phyloP scores from a whole-genome alignment of 2,329 filamentous ascomycete species.

The Fusarium zealandicum region DNA sequence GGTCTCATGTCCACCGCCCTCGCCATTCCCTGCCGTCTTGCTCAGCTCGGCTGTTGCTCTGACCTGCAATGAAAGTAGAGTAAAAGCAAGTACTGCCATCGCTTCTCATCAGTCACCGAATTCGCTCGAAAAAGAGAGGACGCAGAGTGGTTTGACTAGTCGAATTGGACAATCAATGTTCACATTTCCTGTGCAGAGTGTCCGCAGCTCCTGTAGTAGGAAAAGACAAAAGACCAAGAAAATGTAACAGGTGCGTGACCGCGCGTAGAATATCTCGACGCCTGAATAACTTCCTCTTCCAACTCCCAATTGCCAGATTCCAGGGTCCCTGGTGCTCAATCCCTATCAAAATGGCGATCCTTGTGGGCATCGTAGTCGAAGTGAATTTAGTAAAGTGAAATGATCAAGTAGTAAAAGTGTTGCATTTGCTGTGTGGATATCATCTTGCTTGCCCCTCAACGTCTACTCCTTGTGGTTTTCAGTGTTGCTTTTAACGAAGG shows the following conservation, averaged over 20 bases:
- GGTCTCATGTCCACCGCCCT: neutral
- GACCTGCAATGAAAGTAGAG: neutral
- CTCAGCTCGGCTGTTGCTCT: neutral
- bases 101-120: neutral
- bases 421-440: slow-evolving; percentile 32
- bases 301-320: slow-evolving; percentile 43
- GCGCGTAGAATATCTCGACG: slow-evolving; percentile 36
- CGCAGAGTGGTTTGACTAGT: neutral
- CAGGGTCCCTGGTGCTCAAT: slow-evolving; percentile 31
- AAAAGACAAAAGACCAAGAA: slow-evolving; percentile 27
- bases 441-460: slow-evolving; percentile 12
- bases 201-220: slow-evolving; percentile 29
- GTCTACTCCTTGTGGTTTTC: neutral
- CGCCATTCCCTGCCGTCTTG: neutral
- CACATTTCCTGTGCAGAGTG: slow-evolving; percentile 9
- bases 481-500: slow-evolving; percentile 38
- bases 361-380: slow-evolving; percentile 30
- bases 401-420: slow-evolving; percentile 28
- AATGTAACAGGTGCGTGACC: slow-evolving; percentile 32
- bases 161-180: slow-evolving; percentile 8
- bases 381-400: slow-evolving; percentile 33
- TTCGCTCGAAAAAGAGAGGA: neutral
- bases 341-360: slow-evolving; percentile 32
- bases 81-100: neutral
- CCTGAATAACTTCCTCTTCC: slow-evolving; percentile 40